These are phyloP conservation scores for Phyllostachys edulis DNA, from an alignment of 176 grass and related monocot species.

Conservation along the genomic window DNA sequence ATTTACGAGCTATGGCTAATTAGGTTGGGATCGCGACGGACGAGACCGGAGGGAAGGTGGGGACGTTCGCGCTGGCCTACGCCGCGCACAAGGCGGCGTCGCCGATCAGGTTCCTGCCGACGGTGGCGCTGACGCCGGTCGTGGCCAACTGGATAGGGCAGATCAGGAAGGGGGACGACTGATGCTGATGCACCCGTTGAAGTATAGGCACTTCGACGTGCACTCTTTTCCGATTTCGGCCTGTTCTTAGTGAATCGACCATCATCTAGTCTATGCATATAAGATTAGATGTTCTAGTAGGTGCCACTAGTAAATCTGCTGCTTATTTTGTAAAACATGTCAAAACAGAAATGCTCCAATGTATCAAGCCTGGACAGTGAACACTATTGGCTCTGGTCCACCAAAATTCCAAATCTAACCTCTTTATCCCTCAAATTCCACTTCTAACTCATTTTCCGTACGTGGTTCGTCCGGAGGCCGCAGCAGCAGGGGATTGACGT, in stretches of 20 bases:
- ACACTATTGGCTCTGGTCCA: too few relatives aligned
- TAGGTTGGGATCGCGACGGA: constrained; percentile 72
- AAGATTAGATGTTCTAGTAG: constrained; percentile 6
- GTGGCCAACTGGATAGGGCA: constrained; percentile 90
- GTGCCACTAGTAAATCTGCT: not conserved
- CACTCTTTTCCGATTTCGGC: not conserved
- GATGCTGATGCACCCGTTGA: constrained; percentile 36
- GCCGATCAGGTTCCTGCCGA: constrained; percentile 98
- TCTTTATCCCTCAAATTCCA: too few relatives aligned
- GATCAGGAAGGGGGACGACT: constrained; percentile 48
- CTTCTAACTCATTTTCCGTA: too few relatives aligned
- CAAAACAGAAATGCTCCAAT: not conserved
- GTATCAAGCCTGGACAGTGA: too few relatives aligned
- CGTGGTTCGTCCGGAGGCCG: too few relatives aligned
- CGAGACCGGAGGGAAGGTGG: constrained; percentile 84
- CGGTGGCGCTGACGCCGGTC: constrained; percentile 84
- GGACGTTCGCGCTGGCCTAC: constrained; percentile 87
- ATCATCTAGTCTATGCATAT: not conserved
- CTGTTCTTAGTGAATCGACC: not conserved
- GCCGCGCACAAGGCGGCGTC: constrained; percentile 92
- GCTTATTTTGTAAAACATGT: constrained; percentile 17
- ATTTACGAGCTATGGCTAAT: not conserved
- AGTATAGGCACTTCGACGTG: not conserved
- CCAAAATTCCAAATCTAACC: too few relatives aligned
- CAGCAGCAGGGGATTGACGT: too few relatives aligned